Evolutionary conservation across 257 asterid genomes (phyloP), one percentile per base, ranked within the genome.

Genomic region (Coffea canephora): DNA sequence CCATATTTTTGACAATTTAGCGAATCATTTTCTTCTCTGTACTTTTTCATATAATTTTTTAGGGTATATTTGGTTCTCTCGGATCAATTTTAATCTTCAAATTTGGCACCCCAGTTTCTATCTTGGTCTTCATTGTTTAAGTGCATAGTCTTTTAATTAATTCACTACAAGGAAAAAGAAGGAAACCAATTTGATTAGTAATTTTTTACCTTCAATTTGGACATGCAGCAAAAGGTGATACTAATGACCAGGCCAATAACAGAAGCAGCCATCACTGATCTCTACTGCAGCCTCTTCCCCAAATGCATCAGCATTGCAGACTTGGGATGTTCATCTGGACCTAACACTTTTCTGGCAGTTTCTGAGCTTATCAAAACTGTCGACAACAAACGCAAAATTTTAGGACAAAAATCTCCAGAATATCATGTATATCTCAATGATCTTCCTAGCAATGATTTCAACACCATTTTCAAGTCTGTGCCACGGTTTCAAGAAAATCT

Each of bases 301-400:
- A 86, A 80, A 14, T 71, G 49, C 8, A 68, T 89, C 0, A 70
- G 87, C 77, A 83, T 93, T 50, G 96, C 93, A 0, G 97, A 91
- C n/a, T 69, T 91, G 86, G 97, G 96, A 3, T 91, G 97, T 59
- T 89, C 97, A 4, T 80, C 88, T 31, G 97, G 97, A 5, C 93
- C 97, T 0, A 93, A 86, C 87, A 73, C 97, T 12, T 54, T 91
- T 39, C 16, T 84, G 7, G 71, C 75, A 0, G 36, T 79, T 4
- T 54, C 85, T 21, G 75, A 83, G 73, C 70, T 86, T 1, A 77
- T 86, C 70, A 71, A 71, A 21, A 34, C 83, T 9, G 48, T 81
- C 0, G 67, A 71, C 0, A 43, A 74, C 6, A 62, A 49, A 10
- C 43, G 83, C 27, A 83, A 27, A 36, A 78, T 18, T 25, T 69